Base-by-base conservation (phyloP, 495 filamentous ascomycete species). In the Penicillium paxilli region DNA sequence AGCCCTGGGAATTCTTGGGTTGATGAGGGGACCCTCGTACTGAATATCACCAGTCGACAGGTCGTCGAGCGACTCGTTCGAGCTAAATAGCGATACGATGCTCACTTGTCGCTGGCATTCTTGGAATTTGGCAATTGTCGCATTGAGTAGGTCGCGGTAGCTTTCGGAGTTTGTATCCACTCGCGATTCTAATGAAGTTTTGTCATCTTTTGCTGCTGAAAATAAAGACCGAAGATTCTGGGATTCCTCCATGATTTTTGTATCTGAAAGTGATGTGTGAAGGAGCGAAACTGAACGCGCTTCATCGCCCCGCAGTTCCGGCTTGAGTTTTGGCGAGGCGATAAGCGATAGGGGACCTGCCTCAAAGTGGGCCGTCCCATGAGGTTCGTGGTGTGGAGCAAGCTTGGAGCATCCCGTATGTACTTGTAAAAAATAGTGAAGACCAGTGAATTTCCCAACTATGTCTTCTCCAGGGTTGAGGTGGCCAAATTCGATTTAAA, bases 61-160 rank as follows among this genome's bases (percentile, higher is more conserved):
- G 76, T 98, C 94, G 50, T 98, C 95, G 26, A 96, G 70, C 2
- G 82, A 80, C 66, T 98, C 94, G 68, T 98, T 98, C 7, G 86
- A 80, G 63, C 90, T 94, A 79, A 97, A 98, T 11, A 98, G 69
- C 0, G 89, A 87, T 47, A 93, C 72, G 38, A 83, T 76, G 53
- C 82, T 73, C 55, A 89, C 83, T 32, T 92, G 80, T 58, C 78
- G 70, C 30, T 87, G 78, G 68, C 88, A 91, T 66, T 89, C 79
- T 57, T 90, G 78, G 70, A 96, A 89, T 47, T 82, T 77, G 49
- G 78, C 62, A 46, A 96, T 83, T 14, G 88, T 82, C 28, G 80
- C 68, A 49, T 74, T 74, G 50, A 97, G 78, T 55, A 86, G 82
- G 51, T 85, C 77, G 59, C 85, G 82, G 73, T 90, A 94, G 23